Evolutionary conservation across 805 yeast genomes (phyloP), one percentile per base, ranked within the genome.

Genomic region (Brettanomyces bruxellensis): DNA sequence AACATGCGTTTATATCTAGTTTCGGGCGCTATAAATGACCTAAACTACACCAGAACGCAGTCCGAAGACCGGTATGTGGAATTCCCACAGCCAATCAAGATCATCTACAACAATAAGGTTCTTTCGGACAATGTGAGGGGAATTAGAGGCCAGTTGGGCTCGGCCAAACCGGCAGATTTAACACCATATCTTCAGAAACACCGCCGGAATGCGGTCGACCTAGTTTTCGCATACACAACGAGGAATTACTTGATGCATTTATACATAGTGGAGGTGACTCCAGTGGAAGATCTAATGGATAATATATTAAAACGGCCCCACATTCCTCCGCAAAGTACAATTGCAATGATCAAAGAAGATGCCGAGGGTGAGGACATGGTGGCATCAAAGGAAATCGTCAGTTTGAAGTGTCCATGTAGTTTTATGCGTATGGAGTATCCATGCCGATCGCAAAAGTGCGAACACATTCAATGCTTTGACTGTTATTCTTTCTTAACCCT

Each of bases 401-500:
- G 88, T 14, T 67, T 93, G 48, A 78, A 76, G 51, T 90, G 95
- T 59, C 97, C 96, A 0, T 69, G 90, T 5, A 78, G 93, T 2
- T 82, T 77, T 56, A 71, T 78, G 7, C 72, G 86, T 47, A 83
- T 93, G 73, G 67, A 70, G 46, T 62, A 73, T 45, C 98, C 99
- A 0, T 77, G 80, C 1, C 76, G 87, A 52, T 79, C 95, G 1
- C 65, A 72, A 1, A 68, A 64, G 41, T 93, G 99, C 65, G 67
- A 73, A 34, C 99, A 93, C 64, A 66, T 88, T 13, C 91, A 86
- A 56, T 90, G 98, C 59, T 87, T 90, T 61, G 99, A 93, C 64
- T 90, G 86, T 0, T 61, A 72, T 34, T 77, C 86, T 40, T 93
- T 76, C 58, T 55, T 93, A 8, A 76, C 79, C 56, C 71, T 89